phyloP scores from a whole-genome alignment of 2,329 filamentous ascomycete species.

The Colletotrichum paranaense region DNA sequence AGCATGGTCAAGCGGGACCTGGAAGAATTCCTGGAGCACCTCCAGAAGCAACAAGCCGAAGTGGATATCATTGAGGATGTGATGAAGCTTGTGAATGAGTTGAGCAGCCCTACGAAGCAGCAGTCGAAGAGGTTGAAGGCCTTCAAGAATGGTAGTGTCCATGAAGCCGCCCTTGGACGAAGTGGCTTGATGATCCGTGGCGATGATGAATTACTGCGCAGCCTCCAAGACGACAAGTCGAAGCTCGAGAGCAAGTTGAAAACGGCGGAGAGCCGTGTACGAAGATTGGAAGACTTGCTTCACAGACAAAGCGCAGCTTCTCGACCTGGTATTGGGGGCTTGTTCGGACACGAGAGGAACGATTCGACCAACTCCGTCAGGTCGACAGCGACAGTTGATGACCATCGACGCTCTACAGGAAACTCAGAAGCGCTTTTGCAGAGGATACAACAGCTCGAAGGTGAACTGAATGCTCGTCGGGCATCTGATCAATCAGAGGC shows the following conservation, averaged over 20 bases:
- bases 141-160: conserved; percentile 96
- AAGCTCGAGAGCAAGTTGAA: conserved; percentile 79
- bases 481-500: conserved; percentile 61
- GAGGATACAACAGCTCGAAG: conserved; percentile 73
- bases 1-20: conserved; percentile 80
- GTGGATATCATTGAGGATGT: conserved; percentile 77
- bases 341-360: conserved; percentile 65
- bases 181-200: conserved; percentile 87
- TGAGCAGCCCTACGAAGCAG: conserved; percentile 85
- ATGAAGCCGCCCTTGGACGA: conserved; percentile 88
- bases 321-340: conserved; percentile 62
- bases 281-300: conserved; percentile 90
- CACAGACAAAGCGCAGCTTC: conserved; percentile 80
- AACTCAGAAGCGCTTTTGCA: conserved; percentile 58
- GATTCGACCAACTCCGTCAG: conserved; percentile 62
- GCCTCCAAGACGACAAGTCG: conserved; percentile 84
- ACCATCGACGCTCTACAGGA: conserved; percentile 60
- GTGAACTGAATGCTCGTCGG: conserved; percentile 50
- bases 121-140: conserved; percentile 89
- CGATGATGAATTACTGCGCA: conserved; percentile 84
- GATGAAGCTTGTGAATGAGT: conserved; percentile 79
- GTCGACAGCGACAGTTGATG: conserved; percentile 51
- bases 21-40: conserved; percentile 74
- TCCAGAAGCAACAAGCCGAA: conserved; percentile 75
- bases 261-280: conserved; percentile 89